phyloP scores from a whole-genome alignment of 108 stramenopile genomes.

The Aurantiochytrium sp. region DNA sequence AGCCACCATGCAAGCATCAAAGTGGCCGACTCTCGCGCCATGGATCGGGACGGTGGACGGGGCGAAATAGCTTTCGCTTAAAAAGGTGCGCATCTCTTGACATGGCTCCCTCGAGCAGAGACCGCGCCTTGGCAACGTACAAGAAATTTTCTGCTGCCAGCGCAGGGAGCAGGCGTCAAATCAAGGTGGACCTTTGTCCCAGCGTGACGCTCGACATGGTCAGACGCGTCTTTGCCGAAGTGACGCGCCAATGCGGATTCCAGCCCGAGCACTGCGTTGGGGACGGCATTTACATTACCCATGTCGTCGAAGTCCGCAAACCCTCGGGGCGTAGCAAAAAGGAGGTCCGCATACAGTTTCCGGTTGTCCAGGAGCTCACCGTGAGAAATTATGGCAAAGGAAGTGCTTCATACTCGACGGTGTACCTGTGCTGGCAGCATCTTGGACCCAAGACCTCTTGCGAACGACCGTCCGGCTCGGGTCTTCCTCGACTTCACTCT shows the following conservation, averaged over 20 bases:
- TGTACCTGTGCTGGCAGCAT: background rate
- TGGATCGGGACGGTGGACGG: no score
- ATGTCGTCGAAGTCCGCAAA: background rate
- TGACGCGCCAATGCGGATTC: background rate
- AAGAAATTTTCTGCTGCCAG: background rate
- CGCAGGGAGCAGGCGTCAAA: background rate
- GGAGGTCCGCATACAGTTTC: background rate
- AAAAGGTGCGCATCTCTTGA: no score
- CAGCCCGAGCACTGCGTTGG: background rate
- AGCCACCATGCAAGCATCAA: no score
- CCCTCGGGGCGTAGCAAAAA: no score
- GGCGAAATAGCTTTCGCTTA: no score
- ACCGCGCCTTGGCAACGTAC: background rate
- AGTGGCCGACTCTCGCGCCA: no score
- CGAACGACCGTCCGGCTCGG: background rate
- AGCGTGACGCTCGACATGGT: background rate
- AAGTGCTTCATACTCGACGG: background rate
- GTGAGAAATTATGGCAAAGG: background rate
- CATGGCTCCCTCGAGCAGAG: no score
- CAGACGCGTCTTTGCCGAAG: background rate
- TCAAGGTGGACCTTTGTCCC: background rate
- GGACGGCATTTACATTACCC: background rate
- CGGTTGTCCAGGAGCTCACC: background rate
- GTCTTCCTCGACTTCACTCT: background rate
- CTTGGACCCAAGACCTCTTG: background rate